Evolutionary conservation across 1,284 basidiomycete genomes (phyloP).

Genomic region (Rugosomyces carneus): DNA sequence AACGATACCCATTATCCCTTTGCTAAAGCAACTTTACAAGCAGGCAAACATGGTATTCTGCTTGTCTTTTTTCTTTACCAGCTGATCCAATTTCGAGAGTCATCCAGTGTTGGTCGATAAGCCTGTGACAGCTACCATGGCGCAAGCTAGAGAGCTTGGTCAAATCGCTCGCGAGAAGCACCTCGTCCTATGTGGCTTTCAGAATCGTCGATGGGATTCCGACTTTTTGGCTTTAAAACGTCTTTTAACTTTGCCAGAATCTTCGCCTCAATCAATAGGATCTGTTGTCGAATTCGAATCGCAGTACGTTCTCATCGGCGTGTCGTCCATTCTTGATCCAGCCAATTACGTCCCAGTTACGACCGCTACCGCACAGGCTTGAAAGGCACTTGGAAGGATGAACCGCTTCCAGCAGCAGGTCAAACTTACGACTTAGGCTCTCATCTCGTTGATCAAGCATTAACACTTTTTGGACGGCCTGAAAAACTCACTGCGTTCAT

Average conservation of each 20-base stretch:
- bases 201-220: constrained; percentile 81
- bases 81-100: neutral
- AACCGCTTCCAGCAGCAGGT: constrained; percentile 46
- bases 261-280: constrained; percentile 51
- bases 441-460: constrained; percentile 73
- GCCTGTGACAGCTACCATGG: constrained; percentile 65
- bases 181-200: constrained; percentile 69
- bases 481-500: constrained; percentile 62
- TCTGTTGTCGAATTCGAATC: constrained; percentile 71
- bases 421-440: constrained; percentile 61
- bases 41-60: constrained; percentile 69
- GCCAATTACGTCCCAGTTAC: constrained; percentile 39
- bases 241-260: constrained; percentile 51
- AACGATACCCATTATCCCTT: constrained; percentile 76
- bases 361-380: constrained; percentile 69
- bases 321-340: neutral
- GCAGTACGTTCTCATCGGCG: constrained; percentile 40
- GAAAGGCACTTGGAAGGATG: constrained; percentile 71
- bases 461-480: constrained; percentile 75
- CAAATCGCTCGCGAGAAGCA: constrained; percentile 59
- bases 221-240: constrained; percentile 75
- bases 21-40: constrained; percentile 57
- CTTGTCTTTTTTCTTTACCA: neutral
- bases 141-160: constrained; percentile 64
- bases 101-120: constrained; percentile 73